Evolutionary conservation across 495 filamentous ascomycete species (phyloP), one percentile per base, ranked within the genome.

Genomic region (Penicillium simplicissimum): DNA sequence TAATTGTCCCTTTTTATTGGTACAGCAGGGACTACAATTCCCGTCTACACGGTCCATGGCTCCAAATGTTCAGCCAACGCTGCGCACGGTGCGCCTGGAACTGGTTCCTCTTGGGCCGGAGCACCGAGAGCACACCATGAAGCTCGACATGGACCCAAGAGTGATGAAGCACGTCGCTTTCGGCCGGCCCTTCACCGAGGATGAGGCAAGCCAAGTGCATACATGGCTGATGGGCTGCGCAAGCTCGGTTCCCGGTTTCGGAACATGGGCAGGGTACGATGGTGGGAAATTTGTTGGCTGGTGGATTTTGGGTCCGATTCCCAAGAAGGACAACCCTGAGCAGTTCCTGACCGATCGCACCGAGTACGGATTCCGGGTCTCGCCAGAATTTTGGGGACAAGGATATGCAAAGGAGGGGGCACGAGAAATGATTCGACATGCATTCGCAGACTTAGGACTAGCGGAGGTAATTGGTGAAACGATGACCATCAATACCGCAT

Each of bases 361-460:
- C 3, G 63, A 66, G 33, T 61, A 52, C 19, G 63, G 63, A 3
- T 66, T 58, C 34, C 59, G 63, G 11, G 31, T 66, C 23, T 53
- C 58, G 23, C 55, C 40, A 31, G 21, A 56, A n/a, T 59, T 56
- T n/a, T 66, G 63, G 63, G 35, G 63, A 9, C 49, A 62, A 31
- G 63, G 63, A 19, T 66, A 59, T 40, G 63, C 59, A 15, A 66
- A 61, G 35, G 63, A 66, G n/a, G 63, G 63, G 34, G 52, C 48
- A 1, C 47, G 35, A 13, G 63, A 62, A 55, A 4, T 66, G 4
- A 11, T 66, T 6, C 28, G 55, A 10, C 59, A 66, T 37, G 59
- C 59, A 0, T 66, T 66, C 48, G 38, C 51, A 33, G 63, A 61
- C 21, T 56, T 66, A 15, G 63, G 63, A 5, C 49, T 66, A 9